Evolutionary conservation across 1,284 basidiomycete species (phyloP).

Genomic region (Schizophyllum amplum): DNA sequence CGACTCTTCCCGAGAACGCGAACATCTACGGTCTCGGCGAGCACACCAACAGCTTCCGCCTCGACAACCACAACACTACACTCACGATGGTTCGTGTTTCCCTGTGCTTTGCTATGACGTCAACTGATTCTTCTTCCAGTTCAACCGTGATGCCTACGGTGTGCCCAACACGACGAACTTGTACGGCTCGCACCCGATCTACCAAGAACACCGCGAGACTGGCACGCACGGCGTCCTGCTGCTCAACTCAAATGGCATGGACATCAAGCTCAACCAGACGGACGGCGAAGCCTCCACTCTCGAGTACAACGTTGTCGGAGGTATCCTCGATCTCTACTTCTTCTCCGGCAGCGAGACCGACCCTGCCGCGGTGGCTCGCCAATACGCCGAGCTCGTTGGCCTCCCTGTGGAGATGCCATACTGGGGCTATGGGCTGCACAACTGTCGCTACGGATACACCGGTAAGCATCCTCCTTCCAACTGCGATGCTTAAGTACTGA

Average conservation of each 20-base stretch:
- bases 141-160: conserved; percentile 59
- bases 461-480: conserved; percentile 24
- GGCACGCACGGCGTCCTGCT: conserved; percentile 65
- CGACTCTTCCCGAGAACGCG: conserved; percentile 41
- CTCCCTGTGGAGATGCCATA: conserved; percentile 61
- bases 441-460: conserved; percentile 62
- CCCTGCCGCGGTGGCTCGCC: conserved; percentile 51
- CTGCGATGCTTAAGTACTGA: neutral
- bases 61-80: conserved; percentile 52
- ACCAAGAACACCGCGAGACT: conserved; percentile 56
- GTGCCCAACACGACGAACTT: conserved; percentile 47
- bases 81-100: conserved; percentile 34
- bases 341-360: conserved; percentile 56
- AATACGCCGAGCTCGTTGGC: conserved; percentile 60
- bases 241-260: conserved; percentile 67
- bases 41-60: conserved; percentile 58
- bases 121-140: conserved; percentile 16
- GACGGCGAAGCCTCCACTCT: conserved; percentile 32
- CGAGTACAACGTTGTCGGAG: conserved; percentile 68
- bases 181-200: conserved; percentile 66
- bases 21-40: conserved; percentile 79
- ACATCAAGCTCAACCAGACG: conserved; percentile 52
- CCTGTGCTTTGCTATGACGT: neutral
- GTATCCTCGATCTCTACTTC: conserved; percentile 70
- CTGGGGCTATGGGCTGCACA: conserved; percentile 65